Conservation (phyloP, 2,329 filamentous ascomycete species). For the Ascochyta rabiei region DNA sequence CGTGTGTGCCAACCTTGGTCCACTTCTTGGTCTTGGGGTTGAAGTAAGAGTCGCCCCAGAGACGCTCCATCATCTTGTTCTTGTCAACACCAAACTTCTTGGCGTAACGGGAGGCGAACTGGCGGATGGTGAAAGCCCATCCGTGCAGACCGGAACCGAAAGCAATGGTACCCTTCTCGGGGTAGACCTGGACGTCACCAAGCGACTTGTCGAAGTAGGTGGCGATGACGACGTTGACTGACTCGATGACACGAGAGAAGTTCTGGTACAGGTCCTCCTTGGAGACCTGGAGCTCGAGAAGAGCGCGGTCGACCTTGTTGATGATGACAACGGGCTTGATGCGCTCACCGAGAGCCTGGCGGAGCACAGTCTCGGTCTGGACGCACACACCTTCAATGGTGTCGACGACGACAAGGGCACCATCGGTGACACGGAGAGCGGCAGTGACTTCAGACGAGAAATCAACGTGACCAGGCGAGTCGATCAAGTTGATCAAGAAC, state of each 20-base stretch:
- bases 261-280: constrained; percentile 99
- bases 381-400: constrained; percentile 99
- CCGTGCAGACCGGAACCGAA: constrained; percentile 99
- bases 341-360: constrained; percentile 98
- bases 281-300: constrained; percentile 96
- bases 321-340: constrained; percentile 99
- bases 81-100: constrained; percentile 99
- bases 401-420: constrained; percentile 99
- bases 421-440: constrained; percentile 98
- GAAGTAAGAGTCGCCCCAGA: constrained; percentile 99
- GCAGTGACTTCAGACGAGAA: constrained; percentile 99
- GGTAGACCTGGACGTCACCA: constrained; percentile 98
- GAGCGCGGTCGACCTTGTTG: constrained; percentile 99
- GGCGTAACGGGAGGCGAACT: constrained; percentile 94
- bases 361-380: constrained; percentile 99
- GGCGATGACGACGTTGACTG: constrained; percentile 99
- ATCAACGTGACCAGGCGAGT: constrained; percentile 99
- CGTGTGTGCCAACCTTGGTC: constrained; percentile 83
- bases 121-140: constrained; percentile 99
- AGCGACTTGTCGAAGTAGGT: constrained; percentile 97
- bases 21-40: constrained; percentile 99
- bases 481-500: constrained; percentile 99
- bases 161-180: constrained; percentile 94
- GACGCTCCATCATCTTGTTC: constrained; percentile 99
- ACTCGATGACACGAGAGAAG: constrained; percentile 99